Evolutionary conservation across 192 early-diverging fungal species (phyloP).

Genomic region (Coemansia sp.): DNA sequence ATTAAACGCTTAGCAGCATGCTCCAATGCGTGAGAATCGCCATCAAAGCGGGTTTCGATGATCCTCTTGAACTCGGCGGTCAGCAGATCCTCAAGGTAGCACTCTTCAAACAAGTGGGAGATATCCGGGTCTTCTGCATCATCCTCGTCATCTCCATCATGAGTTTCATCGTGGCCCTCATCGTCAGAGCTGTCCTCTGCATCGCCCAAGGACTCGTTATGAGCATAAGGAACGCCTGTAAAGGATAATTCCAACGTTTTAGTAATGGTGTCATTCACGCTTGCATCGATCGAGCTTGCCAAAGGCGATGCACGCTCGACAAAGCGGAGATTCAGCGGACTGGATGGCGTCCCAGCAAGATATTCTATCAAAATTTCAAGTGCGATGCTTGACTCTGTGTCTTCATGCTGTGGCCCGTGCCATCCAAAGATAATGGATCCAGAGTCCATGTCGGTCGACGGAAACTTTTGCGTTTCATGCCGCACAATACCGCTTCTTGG

Average conservation of each 20-base stretch:
- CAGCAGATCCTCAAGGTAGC: conserved; percentile 59
- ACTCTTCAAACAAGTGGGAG: conserved; percentile 62
- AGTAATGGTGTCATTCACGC: conserved; percentile 58
- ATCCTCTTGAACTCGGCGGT: conserved; percentile 60
- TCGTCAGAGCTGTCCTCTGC: conserved; percentile 24
- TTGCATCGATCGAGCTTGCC: conserved; percentile 62
- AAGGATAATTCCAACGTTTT: conserved; percentile 64
- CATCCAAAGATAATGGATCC: conserved; percentile 70
- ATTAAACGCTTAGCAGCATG: conserved; percentile 24
- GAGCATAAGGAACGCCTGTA: conserved; percentile 57
- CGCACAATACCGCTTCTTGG: neutral
- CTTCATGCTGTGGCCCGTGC: conserved; percentile 69
- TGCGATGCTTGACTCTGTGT: conserved; percentile 60
- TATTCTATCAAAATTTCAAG: conserved; percentile 74
- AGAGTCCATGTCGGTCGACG: conserved; percentile 62
- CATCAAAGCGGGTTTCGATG: conserved; percentile 35
- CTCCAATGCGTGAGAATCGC: conserved; percentile 26
- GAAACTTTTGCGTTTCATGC: conserved; percentile 38
- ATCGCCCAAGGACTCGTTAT: conserved; percentile 17
- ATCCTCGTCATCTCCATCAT: conserved; percentile 16
- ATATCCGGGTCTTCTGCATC: conserved; percentile 32
- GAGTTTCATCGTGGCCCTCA: conserved; percentile 21
- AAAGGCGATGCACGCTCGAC: conserved; percentile 67
- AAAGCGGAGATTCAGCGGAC: conserved; percentile 74
- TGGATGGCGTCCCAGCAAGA: conserved; percentile 67